Evolutionary conservation across 1,284 basidiomycete genomes (phyloP), one percentile per base, ranked within the genome.

Genomic region (Vanrija humicola): DNA sequence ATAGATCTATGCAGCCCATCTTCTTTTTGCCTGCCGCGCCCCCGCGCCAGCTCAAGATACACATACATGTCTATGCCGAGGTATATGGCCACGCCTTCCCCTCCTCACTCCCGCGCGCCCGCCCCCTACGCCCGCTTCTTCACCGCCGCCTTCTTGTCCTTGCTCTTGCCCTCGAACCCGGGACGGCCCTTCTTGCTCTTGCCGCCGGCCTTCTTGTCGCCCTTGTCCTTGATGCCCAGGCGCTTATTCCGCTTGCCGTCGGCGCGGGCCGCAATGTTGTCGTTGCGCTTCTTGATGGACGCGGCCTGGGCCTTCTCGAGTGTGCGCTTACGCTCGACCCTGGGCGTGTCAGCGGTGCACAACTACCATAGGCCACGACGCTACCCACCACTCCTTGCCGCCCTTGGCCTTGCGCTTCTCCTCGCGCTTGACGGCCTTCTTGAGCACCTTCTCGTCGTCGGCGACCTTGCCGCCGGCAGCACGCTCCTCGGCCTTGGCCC

Each of bases 371-470:
- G n/a, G n/a, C n/a, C n/a, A n/a, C n/a, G n/a, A n/a, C n/a, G n/a
- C n/a, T n/a, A n/a, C n/a, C n/a, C 58, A 92, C 91, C 92, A 96
- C 54, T 83, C 81, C 69, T 88, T 87, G 72, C 88, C 88, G 59
- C 84, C 85, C 79, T 89, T 92, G 28, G 62, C 67, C 74, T 95
- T 96, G 65, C 84, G 84, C 76, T 93, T 93, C 76, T 94, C 92
- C 65, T 88, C 86, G 72, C 88, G 80, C 81, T 94, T 95, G 10
- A 83, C 85, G 23, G 90, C 90, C 79, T 94, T 95, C 80, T 92
- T 93, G 65, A 97, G 74, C 47, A 86, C 79, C 5, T 65, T 74
- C 69, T 90, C 88, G 63, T 92, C 88, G 66, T 96, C 92, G 49
- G 83, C 83, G 28, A 96, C 84, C 76, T 95, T 96, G 43, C 86